Evolutionary conservation across 2,329 filamentous ascomycete species (phyloP), one percentile per base, ranked within the genome.

Genomic region (Colletotrichum destructivum): DNA sequence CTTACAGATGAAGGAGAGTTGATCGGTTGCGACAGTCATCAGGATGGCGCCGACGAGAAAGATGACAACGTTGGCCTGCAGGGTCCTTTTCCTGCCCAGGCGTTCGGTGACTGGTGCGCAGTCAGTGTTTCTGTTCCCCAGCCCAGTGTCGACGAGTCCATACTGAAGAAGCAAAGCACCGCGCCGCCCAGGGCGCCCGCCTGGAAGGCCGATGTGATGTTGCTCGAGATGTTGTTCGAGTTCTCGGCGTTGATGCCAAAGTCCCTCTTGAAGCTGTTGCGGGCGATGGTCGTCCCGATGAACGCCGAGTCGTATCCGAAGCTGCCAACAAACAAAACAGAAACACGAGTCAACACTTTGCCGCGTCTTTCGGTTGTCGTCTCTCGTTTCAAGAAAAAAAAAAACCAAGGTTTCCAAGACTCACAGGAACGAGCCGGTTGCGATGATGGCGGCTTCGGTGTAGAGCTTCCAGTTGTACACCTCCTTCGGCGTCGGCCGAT

Each of bases 251-350:
- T 71, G 57, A 83, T 81, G 46, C 71, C 66, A 55, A 81, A 83
- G 71, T 86, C 86, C 11, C 76, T 75, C 74, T 83, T 81, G 79
- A 89, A 89, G 66, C 82, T 83, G 38, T 80, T 74, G 35, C 84
- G 85, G 3, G 85, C 82, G 63, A 89, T 88, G 0, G 87, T 88
- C 0, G 86, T 88, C 3, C 87, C 87, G 21, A 88, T 83, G 78
- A 89, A 88, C 16, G 86, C 85, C 3, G 83, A 84, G 73, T 88
- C 87, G 75, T 89, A 88, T n/a, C 87, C 86, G 71, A 87, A 88
- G 2, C 84, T 85, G 40, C 21, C 40, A 8, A 15, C 49, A 8
- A 26, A 52, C 12, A 8, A 31, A 31, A 31, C 26, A 31, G 2
- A 31, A 74, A 51, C 47, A 23, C 35, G 13, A 23, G 61, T 63